Base-by-base conservation (phyloP, 805 yeast species). In the Zygosaccharomyces bisporus region DNA sequence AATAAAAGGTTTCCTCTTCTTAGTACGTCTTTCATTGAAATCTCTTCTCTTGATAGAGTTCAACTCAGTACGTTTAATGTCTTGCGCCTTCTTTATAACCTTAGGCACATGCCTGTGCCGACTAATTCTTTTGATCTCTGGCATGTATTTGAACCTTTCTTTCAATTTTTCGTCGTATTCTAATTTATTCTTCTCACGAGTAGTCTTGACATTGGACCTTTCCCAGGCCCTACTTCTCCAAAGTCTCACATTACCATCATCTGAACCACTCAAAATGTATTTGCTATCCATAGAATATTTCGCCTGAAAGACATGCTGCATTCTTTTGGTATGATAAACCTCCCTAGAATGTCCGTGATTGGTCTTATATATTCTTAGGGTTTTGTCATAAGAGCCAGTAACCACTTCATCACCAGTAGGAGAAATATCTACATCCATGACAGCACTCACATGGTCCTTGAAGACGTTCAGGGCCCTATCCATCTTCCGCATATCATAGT, bases 361-460 rank as follows among this genome's bases (percentile, higher is more conserved):
- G 1, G 80, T 70, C 42, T 80, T 80, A 68, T 70, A 93, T 14
- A 93, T 80, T 55, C 99, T 75, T 23, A 93, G 77, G 1, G 98
- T 88, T 59, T 88, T 86, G 67, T 93, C 99, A 64, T 91, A 93
- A 0, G 96, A 86, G 13, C 96, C 97, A 1, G 96, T 84, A 4
- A 89, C 97, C 25, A 93, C 70, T 67, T 91, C 98, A 62, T 89
- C 89, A 55, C 99, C 99, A 1, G 98, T 90, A 32, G 99, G 99
- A 8, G 95, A 80, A 61, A 86, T 93, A 68, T 93, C 99, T 32
- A 93, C 80, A 63, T 86, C 95, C 80, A 91, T 77, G 8, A 93
- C 95, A 0, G 97, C 96, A 38, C 95, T 83, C 31, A 91, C 96
- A 66, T 93, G 99, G 66, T 89, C 98, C 68, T 91, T 89, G 68